phyloP scores from a whole-genome alignment of 768 basidiomycete species.

The Auricularia auricula-judae region DNA sequence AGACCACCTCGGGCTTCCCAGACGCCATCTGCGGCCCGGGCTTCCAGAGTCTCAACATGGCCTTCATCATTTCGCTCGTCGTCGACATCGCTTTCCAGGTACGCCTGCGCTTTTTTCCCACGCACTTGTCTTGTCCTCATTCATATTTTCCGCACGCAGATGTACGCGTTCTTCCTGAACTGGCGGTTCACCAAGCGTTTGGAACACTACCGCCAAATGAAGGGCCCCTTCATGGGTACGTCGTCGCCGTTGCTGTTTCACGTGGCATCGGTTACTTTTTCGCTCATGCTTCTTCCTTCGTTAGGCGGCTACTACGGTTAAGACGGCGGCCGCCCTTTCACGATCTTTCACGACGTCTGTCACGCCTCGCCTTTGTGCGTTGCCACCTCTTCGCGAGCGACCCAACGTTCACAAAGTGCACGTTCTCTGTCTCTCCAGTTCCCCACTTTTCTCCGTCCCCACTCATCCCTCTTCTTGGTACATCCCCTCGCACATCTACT shows the following conservation, averaged over 20 bases:
- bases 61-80: conserved; percentile 53
- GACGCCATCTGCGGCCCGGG: conserved; percentile 47
- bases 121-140: conserved; percentile 2
- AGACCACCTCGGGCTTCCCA: conserved; percentile 35
- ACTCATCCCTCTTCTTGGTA: no score
- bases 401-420: neutral
- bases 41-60: conserved; percentile 47
- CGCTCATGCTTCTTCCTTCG: neutral
- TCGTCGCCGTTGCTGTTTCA: neutral
- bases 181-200: conserved; percentile 66
- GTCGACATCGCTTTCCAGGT: conserved; percentile 64
- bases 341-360: neutral
- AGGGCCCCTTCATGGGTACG: conserved; percentile 35
- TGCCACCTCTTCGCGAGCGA: conserved; percentile 1
- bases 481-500: no score
- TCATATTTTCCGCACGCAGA: conserved; percentile 23
- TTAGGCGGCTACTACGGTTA: neutral
- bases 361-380: neutral
- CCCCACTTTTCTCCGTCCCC: neutral
- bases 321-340: neutral
- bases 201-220: conserved; percentile 55
- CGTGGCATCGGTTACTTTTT: neutral
- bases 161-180: conserved; percentile 67
- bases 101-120: conserved; percentile 15
- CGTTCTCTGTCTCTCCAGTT: neutral